These are phyloP conservation scores for Hypoxylon sp. DNA, from an alignment of 2,329 filamentous ascomycete genomes.

Conservation along the genomic window DNA sequence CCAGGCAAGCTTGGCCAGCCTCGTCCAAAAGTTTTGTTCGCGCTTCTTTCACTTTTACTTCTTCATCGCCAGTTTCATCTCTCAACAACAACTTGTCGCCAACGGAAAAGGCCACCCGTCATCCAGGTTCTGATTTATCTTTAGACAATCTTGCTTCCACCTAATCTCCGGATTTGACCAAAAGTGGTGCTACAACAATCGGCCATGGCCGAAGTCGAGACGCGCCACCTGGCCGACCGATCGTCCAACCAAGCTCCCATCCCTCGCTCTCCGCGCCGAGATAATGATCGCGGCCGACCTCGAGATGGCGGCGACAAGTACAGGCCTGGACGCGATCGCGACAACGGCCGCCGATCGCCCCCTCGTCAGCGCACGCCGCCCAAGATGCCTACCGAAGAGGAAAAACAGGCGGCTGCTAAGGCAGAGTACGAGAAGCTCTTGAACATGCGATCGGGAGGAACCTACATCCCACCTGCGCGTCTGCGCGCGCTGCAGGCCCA, in stretches of 20 bases:
- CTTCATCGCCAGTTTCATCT: conserved; percentile 14
- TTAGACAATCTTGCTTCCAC: neutral
- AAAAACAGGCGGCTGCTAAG: conserved; percentile 87
- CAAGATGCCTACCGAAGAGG: conserved; percentile 69
- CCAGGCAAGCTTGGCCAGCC: conserved; percentile 19
- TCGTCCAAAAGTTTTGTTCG: conserved; percentile 29
- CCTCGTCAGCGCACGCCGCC: conserved; percentile 42
- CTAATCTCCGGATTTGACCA: conserved; percentile 3
- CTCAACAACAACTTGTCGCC: neutral
- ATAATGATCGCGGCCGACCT: conserved; percentile 42
- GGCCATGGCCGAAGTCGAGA: conserved; percentile 56
- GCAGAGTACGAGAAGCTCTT: conserved; percentile 93
- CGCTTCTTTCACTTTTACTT: conserved; percentile 20
- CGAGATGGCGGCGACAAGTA: conserved; percentile 61
- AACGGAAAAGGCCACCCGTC: neutral
- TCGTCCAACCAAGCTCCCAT: conserved; percentile 39
- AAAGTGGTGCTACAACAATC: conserved; percentile 15
- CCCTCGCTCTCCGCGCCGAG: conserved; percentile 45
- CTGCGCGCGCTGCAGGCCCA: conserved; percentile 92
- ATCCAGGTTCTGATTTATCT: neutral
- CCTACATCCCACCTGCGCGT: conserved; percentile 92
- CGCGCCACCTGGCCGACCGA: conserved; percentile 46
- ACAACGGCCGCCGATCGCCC: conserved; percentile 36
- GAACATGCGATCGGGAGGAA: conserved; percentile 92
- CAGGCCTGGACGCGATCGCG: conserved; percentile 50